These are phyloP conservation scores for Lachnellula occidentalis DNA, from an alignment of 2,329 filamentous ascomycete genomes.

Conservation along the genomic window DNA sequence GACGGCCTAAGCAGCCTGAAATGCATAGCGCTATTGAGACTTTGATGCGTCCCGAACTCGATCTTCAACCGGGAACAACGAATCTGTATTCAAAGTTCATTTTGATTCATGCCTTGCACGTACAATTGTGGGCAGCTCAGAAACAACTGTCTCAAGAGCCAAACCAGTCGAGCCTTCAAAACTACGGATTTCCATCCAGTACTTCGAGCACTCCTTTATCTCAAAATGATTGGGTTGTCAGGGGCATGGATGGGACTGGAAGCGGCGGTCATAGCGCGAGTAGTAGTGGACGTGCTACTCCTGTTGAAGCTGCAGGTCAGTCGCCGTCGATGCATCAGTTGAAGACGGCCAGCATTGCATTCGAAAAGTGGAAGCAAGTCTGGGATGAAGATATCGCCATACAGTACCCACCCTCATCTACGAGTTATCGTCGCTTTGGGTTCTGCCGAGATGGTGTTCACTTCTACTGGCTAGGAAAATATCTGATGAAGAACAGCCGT, in stretches of 20 bases:
- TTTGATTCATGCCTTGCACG: conserved; percentile 62
- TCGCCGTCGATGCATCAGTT: conserved; percentile 40
- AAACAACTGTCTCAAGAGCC: conserved; percentile 36
- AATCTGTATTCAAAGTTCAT: conserved; percentile 72
- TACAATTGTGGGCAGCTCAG: conserved; percentile 51
- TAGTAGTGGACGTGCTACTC: conserved; percentile 42
- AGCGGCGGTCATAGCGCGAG: conserved; percentile 40
- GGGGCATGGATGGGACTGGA: conserved; percentile 36
- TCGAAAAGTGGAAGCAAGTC: conserved; percentile 66
- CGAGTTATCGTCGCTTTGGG: conserved; percentile 55
- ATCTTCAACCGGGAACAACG: conserved; percentile 59
- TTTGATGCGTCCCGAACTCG: conserved; percentile 52
- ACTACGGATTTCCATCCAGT: conserved; percentile 31
- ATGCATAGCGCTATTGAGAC: conserved; percentile 56
- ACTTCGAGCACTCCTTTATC: conserved; percentile 51
- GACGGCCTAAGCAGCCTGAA: conserved; percentile 58
- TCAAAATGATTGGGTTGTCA: conserved; percentile 52
- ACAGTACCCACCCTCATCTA: conserved; percentile 56
- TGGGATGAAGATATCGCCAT: conserved; percentile 66
- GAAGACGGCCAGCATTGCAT: conserved; percentile 45
- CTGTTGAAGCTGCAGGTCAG: conserved; percentile 35
- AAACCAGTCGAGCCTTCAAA: conserved; percentile 12
- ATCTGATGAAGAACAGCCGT: conserved; percentile 55
- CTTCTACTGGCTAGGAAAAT: conserved; percentile 67
- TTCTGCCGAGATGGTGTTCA: conserved; percentile 68